These are phyloP conservation scores for Alternaria gaisen DNA, from an alignment of 2,329 filamentous ascomycete species.

Conservation along the genomic window DNA sequence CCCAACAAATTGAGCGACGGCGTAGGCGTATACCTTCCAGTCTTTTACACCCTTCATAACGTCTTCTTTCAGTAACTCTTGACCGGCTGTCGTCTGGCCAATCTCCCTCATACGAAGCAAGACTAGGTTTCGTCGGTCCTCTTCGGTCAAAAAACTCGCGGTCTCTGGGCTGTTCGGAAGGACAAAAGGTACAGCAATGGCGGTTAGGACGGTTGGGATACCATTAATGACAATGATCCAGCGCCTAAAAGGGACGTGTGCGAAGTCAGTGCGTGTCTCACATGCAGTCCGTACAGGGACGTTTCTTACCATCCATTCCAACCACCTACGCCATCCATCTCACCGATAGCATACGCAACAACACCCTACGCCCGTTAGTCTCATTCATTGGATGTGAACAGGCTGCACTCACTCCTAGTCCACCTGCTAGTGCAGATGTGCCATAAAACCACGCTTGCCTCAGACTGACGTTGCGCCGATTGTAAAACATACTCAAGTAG, in stretches of 20 bases:
- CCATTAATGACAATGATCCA: conserved; percentile 48
- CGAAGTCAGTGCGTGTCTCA: too few species aligned
- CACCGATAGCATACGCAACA: conserved; percentile 40
- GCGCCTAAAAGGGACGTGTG: too few species aligned
- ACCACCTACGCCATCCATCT: conserved; percentile 32
- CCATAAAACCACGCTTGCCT: conserved; percentile 63
- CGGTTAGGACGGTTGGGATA: conserved; percentile 43
- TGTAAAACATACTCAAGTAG: conserved; percentile 41
- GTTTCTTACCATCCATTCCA: conserved; percentile 30
- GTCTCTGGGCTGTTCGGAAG: conserved; percentile 59
- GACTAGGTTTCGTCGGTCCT: conserved; percentile 34
- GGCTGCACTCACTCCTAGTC: conserved; percentile 53
- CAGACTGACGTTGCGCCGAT: conserved; percentile 58
- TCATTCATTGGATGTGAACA: too few species aligned
- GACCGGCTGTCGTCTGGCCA: conserved; percentile 55
- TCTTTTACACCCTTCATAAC: conserved; percentile 58
- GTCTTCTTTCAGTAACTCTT: conserved; percentile 56
- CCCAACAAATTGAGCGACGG: conserved; percentile 57
- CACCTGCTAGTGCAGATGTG: conserved; percentile 62
- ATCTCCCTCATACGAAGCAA: conserved; percentile 51
- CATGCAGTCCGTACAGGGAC: too few species aligned
- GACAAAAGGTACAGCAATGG: conserved; percentile 59
- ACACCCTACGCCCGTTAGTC: conserved; percentile 20
- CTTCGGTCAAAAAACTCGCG: conserved; percentile 44
- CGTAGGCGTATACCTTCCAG: conserved; percentile 45